Base-by-base conservation (phyloP, 2,329 filamentous ascomycete genomes). In the Pseudofabraea citricarpa region DNA sequence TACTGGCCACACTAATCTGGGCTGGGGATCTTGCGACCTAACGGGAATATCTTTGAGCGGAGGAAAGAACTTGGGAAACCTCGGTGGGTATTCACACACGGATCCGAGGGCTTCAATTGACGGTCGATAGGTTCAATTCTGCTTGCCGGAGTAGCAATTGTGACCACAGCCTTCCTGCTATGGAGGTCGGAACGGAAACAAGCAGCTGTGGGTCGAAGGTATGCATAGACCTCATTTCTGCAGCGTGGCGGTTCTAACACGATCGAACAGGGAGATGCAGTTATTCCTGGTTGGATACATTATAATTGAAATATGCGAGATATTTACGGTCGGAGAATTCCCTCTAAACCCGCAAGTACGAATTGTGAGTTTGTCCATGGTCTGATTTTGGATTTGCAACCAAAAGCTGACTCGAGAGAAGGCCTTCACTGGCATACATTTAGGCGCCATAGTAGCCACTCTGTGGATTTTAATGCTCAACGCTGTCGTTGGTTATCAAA, bases 141-240 rank as follows among this genome's bases (percentile, higher is more conserved):
- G 36, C 64, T 97, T 31, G 85, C 80, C 49, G 88, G 75, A 49
- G 64, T 95, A 51, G 88, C 90, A 31, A 90, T 98, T 55, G 58
- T 79, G 18, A 69, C 77, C 7, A 73, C 85, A 4, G 59, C 70
- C 9, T 82, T 85, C 55, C 71, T 98, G 45, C 58, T 97, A 64
- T 79, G 85, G 68, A 77, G 81, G 54, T 95, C 93, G 16, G 87
- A 97, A 58, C 80, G 78, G 63, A 97, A 98, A 70, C 83, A 86
- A 65, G 93, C 93, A 44, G 93, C 93, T 44, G 93, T 98, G 37
- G 93, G 93, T 47, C 77, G 93, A 71, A 87, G 90, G 90, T 94
- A 69, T 23, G 54, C 46, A n/a, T 18, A 27, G 26, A 19, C 19
- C 18, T 7, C 24, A 15, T 5, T 33, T 27, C 8, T 15, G 21